These are phyloP conservation scores for Corymbia maculata DNA, from an alignment of 345 rosid species.

Conservation along the genomic window DNA sequence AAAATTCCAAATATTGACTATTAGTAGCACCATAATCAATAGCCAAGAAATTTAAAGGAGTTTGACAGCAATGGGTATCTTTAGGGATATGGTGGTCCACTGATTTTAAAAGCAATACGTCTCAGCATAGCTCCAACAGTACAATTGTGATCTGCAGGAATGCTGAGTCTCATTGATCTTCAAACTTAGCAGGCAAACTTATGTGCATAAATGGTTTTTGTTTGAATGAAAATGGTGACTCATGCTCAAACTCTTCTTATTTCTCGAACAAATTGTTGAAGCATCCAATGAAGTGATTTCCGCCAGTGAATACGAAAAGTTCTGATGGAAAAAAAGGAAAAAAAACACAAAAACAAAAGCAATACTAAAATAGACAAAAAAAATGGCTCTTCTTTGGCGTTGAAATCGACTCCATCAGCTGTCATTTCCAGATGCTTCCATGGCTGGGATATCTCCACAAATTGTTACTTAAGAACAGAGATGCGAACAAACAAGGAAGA, in stretches of 20 bases:
- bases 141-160: background rate
- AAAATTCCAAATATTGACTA: background rate
- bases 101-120: background rate
- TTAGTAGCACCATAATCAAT: background rate
- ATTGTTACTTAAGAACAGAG: background rate
- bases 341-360: too few species aligned
- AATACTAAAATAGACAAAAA: background rate
- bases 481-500: background rate
- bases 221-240: background rate
- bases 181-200: background rate
- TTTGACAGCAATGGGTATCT: background rate
- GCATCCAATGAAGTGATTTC: background rate
- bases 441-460: background rate
- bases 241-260: background rate
- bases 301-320: background rate
- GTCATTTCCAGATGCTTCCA: background rate
- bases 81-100: background rate
- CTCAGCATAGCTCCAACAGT: background rate
- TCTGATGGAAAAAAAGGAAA: background rate
- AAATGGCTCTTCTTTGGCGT: background rate
- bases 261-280: background rate
- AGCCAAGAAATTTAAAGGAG: background rate
- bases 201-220: background rate
- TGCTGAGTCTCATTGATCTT: background rate
- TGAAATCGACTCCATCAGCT: background rate